Evolutionary conservation across 176 grass and related monocot genomes (phyloP).

Genomic region (Alloteropsis semialata): DNA sequence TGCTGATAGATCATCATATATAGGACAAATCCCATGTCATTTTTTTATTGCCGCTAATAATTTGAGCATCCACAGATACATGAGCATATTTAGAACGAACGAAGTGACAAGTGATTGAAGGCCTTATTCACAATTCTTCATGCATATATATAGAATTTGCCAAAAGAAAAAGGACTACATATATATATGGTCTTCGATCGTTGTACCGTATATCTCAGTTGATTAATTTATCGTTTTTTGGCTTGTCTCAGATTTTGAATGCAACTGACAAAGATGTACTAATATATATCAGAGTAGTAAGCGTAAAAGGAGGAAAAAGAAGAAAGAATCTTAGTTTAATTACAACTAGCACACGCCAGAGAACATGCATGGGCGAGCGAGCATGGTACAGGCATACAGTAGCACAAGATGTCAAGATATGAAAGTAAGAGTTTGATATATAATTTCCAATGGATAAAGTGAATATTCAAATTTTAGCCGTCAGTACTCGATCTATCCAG

Average conservation of each 20-base stretch:
- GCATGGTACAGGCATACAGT: not conserved
- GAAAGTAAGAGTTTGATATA: not conserved
- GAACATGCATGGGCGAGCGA: not conserved
- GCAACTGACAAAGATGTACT: not conserved
- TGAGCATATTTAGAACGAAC: no score
- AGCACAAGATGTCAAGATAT: not conserved
- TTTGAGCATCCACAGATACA: slow-evolving; percentile 3
- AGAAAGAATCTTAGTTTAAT: not conserved
- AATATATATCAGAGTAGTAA: not conserved
- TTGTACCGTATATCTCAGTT: not conserved
- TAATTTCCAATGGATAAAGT: not conserved
- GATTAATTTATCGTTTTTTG: not conserved
- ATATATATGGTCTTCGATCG: not conserved
- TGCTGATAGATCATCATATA: not conserved
- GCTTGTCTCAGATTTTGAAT: not conserved
- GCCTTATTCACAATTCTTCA: not conserved
- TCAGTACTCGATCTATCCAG: not conserved
- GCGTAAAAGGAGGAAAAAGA: not conserved
- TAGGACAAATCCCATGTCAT: not conserved
- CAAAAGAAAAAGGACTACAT: not conserved
- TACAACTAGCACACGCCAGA: not conserved
- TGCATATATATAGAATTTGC: not conserved
- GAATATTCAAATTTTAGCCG: not conserved
- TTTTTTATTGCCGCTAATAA: slow-evolving; percentile 1
- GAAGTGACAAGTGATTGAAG: not conserved